Base-by-base conservation (phyloP, 2,329 filamentous ascomycete species). In the Arthrobotrys sphaeroides region DNA sequence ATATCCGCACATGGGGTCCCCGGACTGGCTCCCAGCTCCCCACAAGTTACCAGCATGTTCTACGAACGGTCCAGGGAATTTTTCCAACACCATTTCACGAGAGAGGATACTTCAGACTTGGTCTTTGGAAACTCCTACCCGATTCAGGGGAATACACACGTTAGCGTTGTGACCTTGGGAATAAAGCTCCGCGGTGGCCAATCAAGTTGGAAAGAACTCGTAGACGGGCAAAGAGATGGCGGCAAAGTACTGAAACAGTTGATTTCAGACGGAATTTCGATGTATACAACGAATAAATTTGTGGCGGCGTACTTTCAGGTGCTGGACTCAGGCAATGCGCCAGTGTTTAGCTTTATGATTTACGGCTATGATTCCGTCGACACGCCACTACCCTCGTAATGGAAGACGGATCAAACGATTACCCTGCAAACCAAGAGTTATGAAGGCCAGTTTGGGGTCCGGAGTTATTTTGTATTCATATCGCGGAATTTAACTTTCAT, bases 81-180 rank as follows among this genome's bases (percentile, higher is more conserved):
- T 12, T 36, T 75, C 40, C 72, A 75, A 31, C 72, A 75, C 31
- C 57, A 75, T 60, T 75, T 75, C 28, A 20, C 22, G 0, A 45
- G 47, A 22, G 59, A 68, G 7, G 72, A 75, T 69, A 22, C 26
- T 3, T 69, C 64, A 7, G 72, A 75, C 42, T n/a, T 75, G 1
- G 72, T 69, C 10, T 75, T 75, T 38, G 72, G 72, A 47, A 75
- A 69, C 64, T 36, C 72, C 7, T 75, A 69, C 20, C 64, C 55
- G 6, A 75, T 65, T 6, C 20, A 47, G 12, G 57, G 40, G 20
- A 45, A 36, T 4, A 45, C 45, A 5, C 72, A 67, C 26, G 72
- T 75, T 7, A 75, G 64, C 18, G 47, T 75, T 22, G 26, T 69
- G 20, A 64, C 64, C n/a, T n/a, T 75, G 38, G 72, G 72, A 36